phyloP scores from a whole-genome alignment of 768 basidiomycete genomes.

The Pisolithus orientalis region DNA sequence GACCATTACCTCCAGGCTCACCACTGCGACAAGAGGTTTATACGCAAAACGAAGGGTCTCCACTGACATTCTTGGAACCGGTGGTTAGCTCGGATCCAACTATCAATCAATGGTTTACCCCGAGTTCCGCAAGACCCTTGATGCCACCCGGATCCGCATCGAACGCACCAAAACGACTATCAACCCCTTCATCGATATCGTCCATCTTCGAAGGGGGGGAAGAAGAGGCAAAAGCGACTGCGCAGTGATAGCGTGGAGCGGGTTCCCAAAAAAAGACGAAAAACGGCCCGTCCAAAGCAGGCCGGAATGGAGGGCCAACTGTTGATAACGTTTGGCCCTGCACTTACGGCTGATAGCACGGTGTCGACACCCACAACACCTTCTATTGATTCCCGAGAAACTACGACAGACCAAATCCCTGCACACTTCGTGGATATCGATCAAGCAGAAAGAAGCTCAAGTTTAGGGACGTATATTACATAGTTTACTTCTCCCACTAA shows the following conservation, averaged over 20 bases:
- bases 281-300: background rate
- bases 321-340: background rate
- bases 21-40: background rate
- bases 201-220: background rate
- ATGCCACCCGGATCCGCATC: constrained; percentile 5
- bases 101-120: background rate
- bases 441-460: background rate
- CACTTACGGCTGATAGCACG: background rate
- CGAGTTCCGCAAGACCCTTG: background rate
- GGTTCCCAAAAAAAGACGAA: background rate
- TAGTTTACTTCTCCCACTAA: background rate
- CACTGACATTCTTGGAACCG: constrained; percentile 24
- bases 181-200: background rate
- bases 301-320: constrained; percentile 1
- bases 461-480: constrained; percentile 1
- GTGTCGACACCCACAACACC: background rate
- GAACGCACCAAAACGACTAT: background rate
- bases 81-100: constrained; percentile 17
- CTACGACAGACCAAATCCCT: background rate
- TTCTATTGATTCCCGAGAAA: background rate
- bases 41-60: constrained; percentile 3
- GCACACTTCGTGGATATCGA: background rate
- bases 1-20: background rate
- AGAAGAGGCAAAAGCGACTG: background rate
- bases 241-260: background rate